Percentiles rank a stretch among this genome's conserved stretches.
phyloP scores from a whole-genome alignment of 345 rosid genomes.

The Aquilaria yunnanensis region DNA sequence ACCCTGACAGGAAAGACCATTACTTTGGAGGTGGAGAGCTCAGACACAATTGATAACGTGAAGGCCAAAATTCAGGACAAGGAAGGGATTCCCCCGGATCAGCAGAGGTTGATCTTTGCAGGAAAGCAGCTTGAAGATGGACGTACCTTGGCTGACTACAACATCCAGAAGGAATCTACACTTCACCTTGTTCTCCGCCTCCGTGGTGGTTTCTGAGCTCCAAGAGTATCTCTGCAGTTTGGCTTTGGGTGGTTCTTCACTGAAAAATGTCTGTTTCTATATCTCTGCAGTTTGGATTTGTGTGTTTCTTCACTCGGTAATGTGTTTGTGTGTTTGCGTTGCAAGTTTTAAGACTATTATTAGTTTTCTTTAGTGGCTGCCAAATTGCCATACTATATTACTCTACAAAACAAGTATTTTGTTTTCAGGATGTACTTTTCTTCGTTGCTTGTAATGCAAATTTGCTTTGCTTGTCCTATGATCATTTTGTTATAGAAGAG shows the following conservation, averaged over 20 bases:
- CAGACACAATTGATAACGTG: neutral
- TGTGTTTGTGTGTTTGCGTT: no score
- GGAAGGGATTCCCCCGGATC: slow-evolving; percentile 6
- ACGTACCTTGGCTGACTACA: slow-evolving; percentile 4
- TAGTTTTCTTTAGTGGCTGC: no score
- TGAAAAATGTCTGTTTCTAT: no score
- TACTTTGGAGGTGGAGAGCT: neutral
- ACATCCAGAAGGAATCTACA: slow-evolving; percentile 6
- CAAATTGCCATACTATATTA: no score
- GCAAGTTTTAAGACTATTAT: no score
- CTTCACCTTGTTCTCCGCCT: slow-evolving; percentile 8
- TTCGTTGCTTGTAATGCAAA: no score
- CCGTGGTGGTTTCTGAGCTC: slow-evolving; percentile 1
- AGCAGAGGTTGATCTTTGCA: slow-evolving; percentile 7
- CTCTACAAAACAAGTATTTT: no score
- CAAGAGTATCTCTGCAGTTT: neutral
- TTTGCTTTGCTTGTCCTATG: no score
- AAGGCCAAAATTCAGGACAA: slow-evolving; percentile 8
- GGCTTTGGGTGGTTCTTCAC: neutral
- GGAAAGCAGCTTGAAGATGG: slow-evolving; percentile 6
- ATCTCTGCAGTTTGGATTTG: no score
- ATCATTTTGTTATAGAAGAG: no score
- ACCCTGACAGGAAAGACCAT: slow-evolving; percentile 3
- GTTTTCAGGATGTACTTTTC: no score
- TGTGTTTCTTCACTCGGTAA: no score